Conservation (phyloP, 306 rosid genomes). For the Phaseolus lunatus region DNA sequence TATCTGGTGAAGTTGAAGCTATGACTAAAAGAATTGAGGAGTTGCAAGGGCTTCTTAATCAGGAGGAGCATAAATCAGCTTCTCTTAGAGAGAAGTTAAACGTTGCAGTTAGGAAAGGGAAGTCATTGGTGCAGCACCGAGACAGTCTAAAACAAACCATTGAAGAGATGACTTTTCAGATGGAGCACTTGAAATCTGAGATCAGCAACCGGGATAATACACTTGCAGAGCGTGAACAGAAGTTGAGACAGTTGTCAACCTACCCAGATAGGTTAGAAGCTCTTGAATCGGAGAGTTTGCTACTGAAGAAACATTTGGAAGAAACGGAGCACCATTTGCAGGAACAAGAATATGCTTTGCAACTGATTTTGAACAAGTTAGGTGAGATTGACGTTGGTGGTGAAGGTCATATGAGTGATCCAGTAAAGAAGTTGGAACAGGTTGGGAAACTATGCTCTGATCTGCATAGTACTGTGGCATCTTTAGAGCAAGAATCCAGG, state of each 20-base stretch:
- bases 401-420: slow-evolving; percentile 60
- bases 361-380: slow-evolving; percentile 61
- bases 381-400: slow-evolving; percentile 66
- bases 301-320: slow-evolving; percentile 65
- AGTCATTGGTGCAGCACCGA: slow-evolving; percentile 85
- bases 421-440: slow-evolving; percentile 71
- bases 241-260: slow-evolving; percentile 59
- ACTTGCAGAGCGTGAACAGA: slow-evolving; percentile 72
- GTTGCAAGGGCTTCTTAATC: slow-evolving; percentile 77
- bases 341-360: slow-evolving; percentile 67
- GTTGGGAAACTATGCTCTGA: slow-evolving; percentile 66
- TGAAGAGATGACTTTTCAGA: slow-evolving; percentile 68
- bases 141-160: slow-evolving; percentile 83
- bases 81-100: slow-evolving; percentile 89
- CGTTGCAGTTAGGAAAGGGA: slow-evolving; percentile 95
- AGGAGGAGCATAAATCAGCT: slow-evolving; percentile 90
- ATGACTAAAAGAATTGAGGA: slow-evolving; percentile 63
- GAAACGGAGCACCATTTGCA: slow-evolving; percentile 68
- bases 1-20: slow-evolving; percentile 69
- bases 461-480: slow-evolving; percentile 54
- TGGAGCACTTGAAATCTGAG: slow-evolving; percentile 70
- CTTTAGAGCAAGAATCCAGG: slow-evolving; percentile 77
- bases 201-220: slow-evolving; percentile 55
- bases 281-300: slow-evolving; percentile 71
- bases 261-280: slow-evolving; percentile 70